Percentiles rank a stretch among this genome's conserved stretches.
Conservation (phyloP, 2,329 filamentous ascomycete species). For the Fusarium sp. region DNA sequence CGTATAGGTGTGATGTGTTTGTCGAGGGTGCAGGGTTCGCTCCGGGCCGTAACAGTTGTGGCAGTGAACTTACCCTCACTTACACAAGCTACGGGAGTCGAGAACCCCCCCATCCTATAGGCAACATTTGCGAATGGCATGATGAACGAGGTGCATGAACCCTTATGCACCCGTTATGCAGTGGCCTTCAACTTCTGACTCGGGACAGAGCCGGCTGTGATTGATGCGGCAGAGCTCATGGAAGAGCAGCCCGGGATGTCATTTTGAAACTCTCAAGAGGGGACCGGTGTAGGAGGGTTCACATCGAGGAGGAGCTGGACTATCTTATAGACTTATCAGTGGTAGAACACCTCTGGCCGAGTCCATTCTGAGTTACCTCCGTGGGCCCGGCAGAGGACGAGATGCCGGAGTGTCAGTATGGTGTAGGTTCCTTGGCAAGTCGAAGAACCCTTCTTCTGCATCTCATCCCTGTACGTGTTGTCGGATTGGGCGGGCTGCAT, state of each 20-base stretch:
- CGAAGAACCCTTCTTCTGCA: not conserved
- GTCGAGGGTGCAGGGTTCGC: too few relatives aligned
- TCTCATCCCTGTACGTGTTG: not conserved
- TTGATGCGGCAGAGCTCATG: not conserved
- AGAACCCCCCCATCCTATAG: too few relatives aligned
- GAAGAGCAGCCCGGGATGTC: not conserved
- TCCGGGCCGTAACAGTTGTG: too few relatives aligned
- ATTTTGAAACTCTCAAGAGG: slow-evolving; percentile 9
- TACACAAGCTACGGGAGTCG: too few relatives aligned
- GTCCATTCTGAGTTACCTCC: not conserved
- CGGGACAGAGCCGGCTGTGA: not conserved
- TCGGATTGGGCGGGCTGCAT: slow-evolving; percentile 2
- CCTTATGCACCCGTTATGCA: too few relatives aligned
- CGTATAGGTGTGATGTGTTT: too few relatives aligned
- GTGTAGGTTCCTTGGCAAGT: not conserved
- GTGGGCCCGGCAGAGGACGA: slow-evolving; percentile 4
- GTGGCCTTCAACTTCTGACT: not conserved
- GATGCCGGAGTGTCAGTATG: slow-evolving; percentile 5
- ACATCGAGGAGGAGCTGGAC: not conserved
- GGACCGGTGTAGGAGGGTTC: not conserved
- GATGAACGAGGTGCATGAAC: too few relatives aligned
- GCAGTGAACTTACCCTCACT: too few relatives aligned
- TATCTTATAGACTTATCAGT: not conserved
- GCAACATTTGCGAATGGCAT: too few relatives aligned
- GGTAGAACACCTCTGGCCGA: slow-evolving; percentile 10